Base-by-base conservation (phyloP, 305 asterid species). In the Petunia hybrid region DNA sequence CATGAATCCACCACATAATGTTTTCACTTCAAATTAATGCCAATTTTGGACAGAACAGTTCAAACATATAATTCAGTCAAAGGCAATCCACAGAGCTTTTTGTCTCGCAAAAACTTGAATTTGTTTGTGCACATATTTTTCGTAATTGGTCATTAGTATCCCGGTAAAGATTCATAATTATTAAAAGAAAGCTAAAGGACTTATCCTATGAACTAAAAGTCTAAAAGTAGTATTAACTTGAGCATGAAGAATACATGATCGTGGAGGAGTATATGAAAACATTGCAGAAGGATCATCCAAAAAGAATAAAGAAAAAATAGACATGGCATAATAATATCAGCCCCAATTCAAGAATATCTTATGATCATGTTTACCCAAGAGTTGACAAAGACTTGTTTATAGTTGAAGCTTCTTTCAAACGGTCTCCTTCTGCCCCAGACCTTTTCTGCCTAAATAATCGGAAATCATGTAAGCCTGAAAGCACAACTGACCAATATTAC, bases 371-470 rank as follows among this genome's bases (percentile, higher is more conserved):
- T 80, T 92, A 94, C 97, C 98, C 97, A 45, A 92, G 92, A 84
- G 98, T 94, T 65, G 98, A 92, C 68, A 92, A 86, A 31, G 98
- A 92, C 88, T 91, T 94, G 89, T 94, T 94, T 81, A 94, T 94
- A 78, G 89, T 92, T 65, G 97, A 95, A 69, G 97, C 98, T 89
- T 92, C 98, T 88, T 89, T 94, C 89, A 94, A 83, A 78, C 95
- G 95, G 51, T 90, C 98, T 81, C 98, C 95, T 86, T 94, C 98
- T 65, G 97, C 97, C 66, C 97, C 97, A 59, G 97, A 94, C 84
- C 91, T 90, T 90, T 91, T 94, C 87, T 92, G 96, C 91, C 97
- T 94, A 83, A 80, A 64, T 82, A 81, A 80, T 56, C 76, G 70
- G 55, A 85, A 53, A 83, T 55, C 69, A 73, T 81, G 62, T 73